phyloP scores from a whole-genome alignment of 257 asterid species.

The Schizonepeta tenuifolia region DNA sequence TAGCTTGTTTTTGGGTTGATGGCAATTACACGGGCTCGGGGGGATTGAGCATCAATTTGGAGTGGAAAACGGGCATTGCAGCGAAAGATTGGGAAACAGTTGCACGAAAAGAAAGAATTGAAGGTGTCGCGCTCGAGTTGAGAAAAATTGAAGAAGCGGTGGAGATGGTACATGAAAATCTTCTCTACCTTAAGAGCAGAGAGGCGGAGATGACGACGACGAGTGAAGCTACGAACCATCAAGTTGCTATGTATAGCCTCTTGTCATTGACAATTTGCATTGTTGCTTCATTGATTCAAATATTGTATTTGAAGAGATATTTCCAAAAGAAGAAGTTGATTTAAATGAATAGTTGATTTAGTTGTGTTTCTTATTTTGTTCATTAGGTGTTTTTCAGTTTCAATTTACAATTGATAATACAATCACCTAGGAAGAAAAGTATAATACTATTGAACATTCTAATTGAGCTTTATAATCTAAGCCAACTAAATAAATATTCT shows the following conservation, averaged over 20 bases:
- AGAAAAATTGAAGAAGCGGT: constrained; percentile 92
- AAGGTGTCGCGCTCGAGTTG: constrained; percentile 91
- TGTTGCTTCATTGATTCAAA: constrained; percentile 56
- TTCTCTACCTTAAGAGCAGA: constrained; percentile 76
- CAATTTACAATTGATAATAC: neutral
- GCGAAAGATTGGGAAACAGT: constrained; percentile 66
- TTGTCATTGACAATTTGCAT: constrained; percentile 76
- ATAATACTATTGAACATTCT: neutral
- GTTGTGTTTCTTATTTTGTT: neutral
- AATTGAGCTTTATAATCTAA: no score
- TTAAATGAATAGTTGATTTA: constrained; percentile 32
- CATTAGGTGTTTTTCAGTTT: constrained; percentile 4
- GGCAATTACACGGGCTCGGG: constrained; percentile 35
- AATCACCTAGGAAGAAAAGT: no score
- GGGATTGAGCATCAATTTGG: constrained; percentile 50
- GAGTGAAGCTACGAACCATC: constrained; percentile 69
- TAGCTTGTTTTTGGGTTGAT: constrained; percentile 56
- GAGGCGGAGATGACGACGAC: constrained; percentile 74
- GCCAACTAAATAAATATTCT: neutral
- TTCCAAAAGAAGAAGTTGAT: constrained; percentile 92
- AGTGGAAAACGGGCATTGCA: constrained; percentile 59
- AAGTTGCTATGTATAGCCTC: constrained; percentile 84
- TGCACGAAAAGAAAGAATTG: constrained; percentile 56
- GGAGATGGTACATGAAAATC: constrained; percentile 81
- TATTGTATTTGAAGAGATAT: constrained; percentile 62